These are phyloP conservation scores for Viridothelium virens DNA, from an alignment of 495 filamentous ascomycete species.

Conservation along the genomic window DNA sequence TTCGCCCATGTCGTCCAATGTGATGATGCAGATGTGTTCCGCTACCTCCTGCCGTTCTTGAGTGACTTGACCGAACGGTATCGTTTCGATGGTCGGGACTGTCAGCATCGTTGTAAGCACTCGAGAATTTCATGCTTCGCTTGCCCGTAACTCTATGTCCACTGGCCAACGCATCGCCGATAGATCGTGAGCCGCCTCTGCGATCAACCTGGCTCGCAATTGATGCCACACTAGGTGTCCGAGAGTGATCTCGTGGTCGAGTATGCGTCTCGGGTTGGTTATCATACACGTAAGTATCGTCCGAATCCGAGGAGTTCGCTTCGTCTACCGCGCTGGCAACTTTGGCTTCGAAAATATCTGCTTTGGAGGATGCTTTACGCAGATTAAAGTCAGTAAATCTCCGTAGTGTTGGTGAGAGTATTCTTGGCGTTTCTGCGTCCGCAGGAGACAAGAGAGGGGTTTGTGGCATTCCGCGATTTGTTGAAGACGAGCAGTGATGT, in stretches of 20 bases:
- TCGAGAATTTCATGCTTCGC: conserved; percentile 98
- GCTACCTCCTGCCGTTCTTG: conserved; percentile 57
- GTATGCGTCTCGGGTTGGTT: conserved; percentile 80
- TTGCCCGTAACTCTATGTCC: conserved; percentile 67
- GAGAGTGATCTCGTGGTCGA: conserved; percentile 82
- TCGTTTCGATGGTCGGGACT: conserved; percentile 27
- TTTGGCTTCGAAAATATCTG: conserved; percentile 95
- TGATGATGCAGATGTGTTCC: conserved; percentile 52
- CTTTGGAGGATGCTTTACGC: conserved; percentile 75
- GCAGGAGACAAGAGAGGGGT: neutral
- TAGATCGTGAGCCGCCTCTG: conserved; percentile 47
- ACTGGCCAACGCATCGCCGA: conserved; percentile 56
- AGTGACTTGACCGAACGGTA: conserved; percentile 35
- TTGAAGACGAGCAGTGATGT: neutral
- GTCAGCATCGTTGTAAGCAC: conserved; percentile 52
- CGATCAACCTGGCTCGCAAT: conserved; percentile 73
- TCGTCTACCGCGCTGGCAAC: conserved; percentile 90
- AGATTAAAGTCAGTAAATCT: conserved; percentile 27
- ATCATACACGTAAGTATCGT: conserved; percentile 98
- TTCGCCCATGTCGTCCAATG: conserved; percentile 61
- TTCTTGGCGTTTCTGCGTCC: neutral
- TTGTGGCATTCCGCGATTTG: neutral
- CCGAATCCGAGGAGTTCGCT: conserved; percentile 89
- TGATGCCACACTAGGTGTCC: conserved; percentile 90
- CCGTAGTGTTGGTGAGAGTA: conserved; percentile 2